phyloP scores from a whole-genome alignment of 2,329 filamentous ascomycete genomes.

The Teratosphaeria epicoccoides region DNA sequence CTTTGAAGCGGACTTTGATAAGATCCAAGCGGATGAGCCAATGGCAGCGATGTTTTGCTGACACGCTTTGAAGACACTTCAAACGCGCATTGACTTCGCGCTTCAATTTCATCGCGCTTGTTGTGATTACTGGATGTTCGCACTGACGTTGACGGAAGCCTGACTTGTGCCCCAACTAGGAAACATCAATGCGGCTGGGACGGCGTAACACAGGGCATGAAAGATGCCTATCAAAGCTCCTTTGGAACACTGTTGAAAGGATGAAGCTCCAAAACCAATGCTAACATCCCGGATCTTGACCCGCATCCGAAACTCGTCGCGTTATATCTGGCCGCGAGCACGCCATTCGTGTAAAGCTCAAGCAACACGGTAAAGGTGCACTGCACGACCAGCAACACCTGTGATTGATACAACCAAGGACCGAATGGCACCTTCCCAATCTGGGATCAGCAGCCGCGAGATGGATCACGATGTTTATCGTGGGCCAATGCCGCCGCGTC shows the following conservation, averaged over 20 bases:
- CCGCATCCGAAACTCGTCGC: background rate
- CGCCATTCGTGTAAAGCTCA: background rate
- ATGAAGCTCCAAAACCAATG: background rate
- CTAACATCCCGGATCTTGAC: background rate
- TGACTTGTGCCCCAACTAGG: too few relatives aligned
- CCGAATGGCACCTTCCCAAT: background rate
- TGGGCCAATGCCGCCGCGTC: background rate
- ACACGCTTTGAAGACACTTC: too few relatives aligned
- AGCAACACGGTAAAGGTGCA: background rate
- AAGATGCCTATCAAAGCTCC: background rate
- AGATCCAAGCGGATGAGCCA: too few relatives aligned
- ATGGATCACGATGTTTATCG: background rate
- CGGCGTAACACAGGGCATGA: too few relatives aligned
- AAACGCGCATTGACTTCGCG: too few relatives aligned
- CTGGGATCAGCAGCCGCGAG: background rate
- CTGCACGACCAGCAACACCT: background rate
- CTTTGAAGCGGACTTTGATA: too few relatives aligned
- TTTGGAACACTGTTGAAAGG: background rate
- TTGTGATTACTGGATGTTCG: too few relatives aligned
- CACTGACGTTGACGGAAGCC: too few relatives aligned
- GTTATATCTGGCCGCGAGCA: background rate
- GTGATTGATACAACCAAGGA: background rate
- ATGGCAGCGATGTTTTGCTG: too few relatives aligned
- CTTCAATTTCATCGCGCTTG: too few relatives aligned
- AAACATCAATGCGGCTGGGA: too few relatives aligned